Conservation (phyloP, 2,329 filamentous ascomycete genomes). For the Pseudogymnoascus sp. region DNA sequence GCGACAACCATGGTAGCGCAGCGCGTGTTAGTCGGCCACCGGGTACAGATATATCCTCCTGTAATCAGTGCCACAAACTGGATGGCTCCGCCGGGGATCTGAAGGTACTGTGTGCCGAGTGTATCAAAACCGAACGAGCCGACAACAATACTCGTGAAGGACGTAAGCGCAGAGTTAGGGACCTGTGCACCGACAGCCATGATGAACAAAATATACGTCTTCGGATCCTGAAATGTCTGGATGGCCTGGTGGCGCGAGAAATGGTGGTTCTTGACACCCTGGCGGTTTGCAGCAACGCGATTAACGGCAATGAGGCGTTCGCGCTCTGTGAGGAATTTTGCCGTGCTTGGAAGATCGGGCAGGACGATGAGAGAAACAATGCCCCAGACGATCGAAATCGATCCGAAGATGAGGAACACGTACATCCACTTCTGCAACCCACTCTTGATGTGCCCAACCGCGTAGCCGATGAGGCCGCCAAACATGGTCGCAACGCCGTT, state of each 20-base stretch:
- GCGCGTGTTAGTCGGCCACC: constrained; percentile 42
- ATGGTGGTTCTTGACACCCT: constrained; percentile 52
- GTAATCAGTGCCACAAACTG: constrained; percentile 47
- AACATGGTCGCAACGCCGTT: constrained; percentile 51
- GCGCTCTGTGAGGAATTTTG: constrained; percentile 59
- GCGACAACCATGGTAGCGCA: constrained; percentile 50
- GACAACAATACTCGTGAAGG: constrained; percentile 61
- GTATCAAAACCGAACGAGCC: constrained; percentile 65
- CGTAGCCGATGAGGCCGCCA: constrained; percentile 59
- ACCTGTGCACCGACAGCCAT: constrained; percentile 48
- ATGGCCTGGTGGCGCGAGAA: constrained; percentile 53
- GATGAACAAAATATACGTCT: constrained; percentile 50
- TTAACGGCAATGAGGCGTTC: constrained; percentile 62
- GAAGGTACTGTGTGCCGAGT: constrained; percentile 52
- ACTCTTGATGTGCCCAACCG: constrained; percentile 55
- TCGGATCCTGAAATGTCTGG: constrained; percentile 53
- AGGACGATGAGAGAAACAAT: constrained; percentile 54
- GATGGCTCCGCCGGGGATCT: constrained; percentile 52
- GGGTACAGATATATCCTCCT: constrained; percentile 45
- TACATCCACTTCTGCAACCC: constrained; percentile 59
- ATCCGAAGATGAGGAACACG: constrained; percentile 60
- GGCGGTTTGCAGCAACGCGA: constrained; percentile 53
- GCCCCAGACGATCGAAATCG: constrained; percentile 57
- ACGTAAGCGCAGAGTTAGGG: constrained; percentile 45
- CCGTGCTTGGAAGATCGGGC: constrained; percentile 57